Conservation (phyloP, 1,284 basidiomycete genomes). For the Marasmius tenuissimus region DNA sequence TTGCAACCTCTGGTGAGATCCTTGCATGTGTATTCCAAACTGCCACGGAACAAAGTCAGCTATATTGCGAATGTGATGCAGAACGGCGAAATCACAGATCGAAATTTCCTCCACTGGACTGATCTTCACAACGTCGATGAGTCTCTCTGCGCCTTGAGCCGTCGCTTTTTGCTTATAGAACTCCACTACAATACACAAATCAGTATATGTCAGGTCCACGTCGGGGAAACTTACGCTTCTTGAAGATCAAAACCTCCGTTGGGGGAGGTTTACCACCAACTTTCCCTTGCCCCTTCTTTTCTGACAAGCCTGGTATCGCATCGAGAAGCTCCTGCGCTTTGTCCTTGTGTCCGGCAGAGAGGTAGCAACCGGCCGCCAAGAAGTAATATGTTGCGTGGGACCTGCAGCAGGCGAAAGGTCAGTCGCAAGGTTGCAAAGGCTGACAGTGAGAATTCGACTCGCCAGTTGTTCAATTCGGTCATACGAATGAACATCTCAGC, state of each 20-base stretch:
- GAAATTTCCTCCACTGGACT: conserved; percentile 53
- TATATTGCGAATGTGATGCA: not conserved
- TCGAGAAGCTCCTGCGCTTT: conserved; percentile 64
- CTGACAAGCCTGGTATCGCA: conserved; percentile 56
- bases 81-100: not conserved
- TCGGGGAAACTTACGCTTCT: conserved; percentile 50
- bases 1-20: conserved; percentile 49
- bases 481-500: conserved; percentile 65
- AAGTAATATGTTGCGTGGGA: conserved; percentile 78
- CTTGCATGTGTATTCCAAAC: conserved; percentile 76
- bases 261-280: conserved; percentile 68
- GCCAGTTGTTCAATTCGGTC: conserved; percentile 71
- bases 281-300: conserved; percentile 45
- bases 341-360: conserved; percentile 40
- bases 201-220: not conserved
- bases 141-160: conserved; percentile 48
- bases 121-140: conserved; percentile 56
- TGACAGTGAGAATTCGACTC: conserved; percentile 14
- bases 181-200: conserved; percentile 45
- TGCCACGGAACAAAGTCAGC: conserved; percentile 22
- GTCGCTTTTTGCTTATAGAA: conserved; percentile 72
- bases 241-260: conserved; percentile 74
- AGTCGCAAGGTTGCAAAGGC: not conserved
- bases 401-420: conserved; percentile 35
- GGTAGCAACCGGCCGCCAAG: conserved; percentile 54